Evolutionary conservation across 2,329 filamentous ascomycete genomes (phyloP), one percentile per base, ranked within the genome.

Genomic region (Escovopsis sp.): DNA sequence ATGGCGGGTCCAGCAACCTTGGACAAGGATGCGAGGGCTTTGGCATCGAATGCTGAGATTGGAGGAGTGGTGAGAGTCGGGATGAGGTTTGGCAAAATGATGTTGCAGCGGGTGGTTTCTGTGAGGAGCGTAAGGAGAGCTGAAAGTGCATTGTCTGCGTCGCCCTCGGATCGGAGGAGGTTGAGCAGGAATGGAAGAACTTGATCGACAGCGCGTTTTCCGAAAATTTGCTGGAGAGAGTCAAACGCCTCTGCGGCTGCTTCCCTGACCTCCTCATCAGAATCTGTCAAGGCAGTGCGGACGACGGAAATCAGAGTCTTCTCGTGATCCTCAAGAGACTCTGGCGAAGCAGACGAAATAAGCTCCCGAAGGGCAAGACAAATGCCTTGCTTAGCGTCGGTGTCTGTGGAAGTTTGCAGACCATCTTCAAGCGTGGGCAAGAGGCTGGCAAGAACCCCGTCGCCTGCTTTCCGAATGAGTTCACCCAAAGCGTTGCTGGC

Each of bases 191-290:
- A 82, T 41, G 93, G 93, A 48, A 98, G 71, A 20, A 98, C 91
- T 58, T 96, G 87, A 55, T 98, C 89, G 40, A 98, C 84, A 41
- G 87, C 88, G 54, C 78, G 83, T 71, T 95, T 96, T 66, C 91
- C 91, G 47, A 96, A 70, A 40, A 94, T 84, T 54, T 89, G 84
- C 61, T 98, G 91, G 44, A 98, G 64, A 30, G 88, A 85, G 60
- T 98, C 91, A 56, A 98, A 98, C 2, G 91, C 91, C 62, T 98
- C 91, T 16, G 93, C 91, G 24, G 93, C 91, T 44, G 91, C 86
- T 61, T 98, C 91, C 58, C 91, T 75, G 39, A 98, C 93, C 45
- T 94, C 85, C 47, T 78, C 76, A 56, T 95, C 83, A 10, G 79
- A 79, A 60, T 98, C 93, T 39, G 88, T 93, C 42, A 98, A 73